A percentile compares a stretch with the other conserved stretches of the same genome.
Evolutionary conservation across 139 green algal genomes (phyloP).

Genomic region (Micractinium conductrix): DNA sequence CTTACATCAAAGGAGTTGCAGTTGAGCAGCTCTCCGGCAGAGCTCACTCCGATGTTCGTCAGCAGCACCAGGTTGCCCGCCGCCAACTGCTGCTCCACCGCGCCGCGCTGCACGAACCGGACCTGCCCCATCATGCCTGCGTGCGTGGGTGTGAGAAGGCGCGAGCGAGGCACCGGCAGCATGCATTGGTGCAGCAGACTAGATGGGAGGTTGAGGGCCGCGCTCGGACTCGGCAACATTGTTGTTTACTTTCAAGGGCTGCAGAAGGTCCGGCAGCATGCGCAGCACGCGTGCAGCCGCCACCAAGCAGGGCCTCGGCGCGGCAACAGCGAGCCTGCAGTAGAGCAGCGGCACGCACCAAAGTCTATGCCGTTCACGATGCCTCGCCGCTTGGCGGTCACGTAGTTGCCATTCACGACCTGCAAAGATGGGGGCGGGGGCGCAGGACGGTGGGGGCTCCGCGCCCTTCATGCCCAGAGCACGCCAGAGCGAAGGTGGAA

Average conservation of each 20-base stretch:
- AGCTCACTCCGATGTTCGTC: constrained; percentile 74
- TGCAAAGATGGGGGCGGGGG: constrained; percentile 14
- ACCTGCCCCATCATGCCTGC: constrained; percentile 57
- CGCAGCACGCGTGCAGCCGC: no score
- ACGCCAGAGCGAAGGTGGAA: no score
- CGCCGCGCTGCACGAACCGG: constrained; percentile 77
- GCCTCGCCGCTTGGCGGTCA: constrained; percentile 87
- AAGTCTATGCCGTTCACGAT: constrained; percentile 95
- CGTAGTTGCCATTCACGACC: constrained; percentile 93
- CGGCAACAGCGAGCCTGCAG: not conserved
- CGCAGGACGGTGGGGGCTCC: no score
- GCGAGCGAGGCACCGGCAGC: not conserved
- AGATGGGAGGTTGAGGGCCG: not conserved
- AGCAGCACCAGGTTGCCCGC: constrained; percentile 90
- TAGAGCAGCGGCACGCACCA: constrained; percentile 39
- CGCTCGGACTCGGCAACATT: not conserved
- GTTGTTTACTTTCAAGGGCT: no score
- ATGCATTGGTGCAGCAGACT: no score
- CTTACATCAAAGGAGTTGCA: constrained; percentile 95
- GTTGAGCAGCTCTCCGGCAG: constrained; percentile 93
- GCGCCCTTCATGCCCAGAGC: no score
- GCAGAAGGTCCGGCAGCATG: no score
- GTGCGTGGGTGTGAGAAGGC: not conserved
- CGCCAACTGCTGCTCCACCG: constrained; percentile 84
- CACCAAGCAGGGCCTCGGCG: no score